Evolutionary conservation across 2,329 filamentous ascomycete genomes (phyloP), one percentile per base, ranked within the genome.

Genomic region (Aureobasidium sp.): DNA sequence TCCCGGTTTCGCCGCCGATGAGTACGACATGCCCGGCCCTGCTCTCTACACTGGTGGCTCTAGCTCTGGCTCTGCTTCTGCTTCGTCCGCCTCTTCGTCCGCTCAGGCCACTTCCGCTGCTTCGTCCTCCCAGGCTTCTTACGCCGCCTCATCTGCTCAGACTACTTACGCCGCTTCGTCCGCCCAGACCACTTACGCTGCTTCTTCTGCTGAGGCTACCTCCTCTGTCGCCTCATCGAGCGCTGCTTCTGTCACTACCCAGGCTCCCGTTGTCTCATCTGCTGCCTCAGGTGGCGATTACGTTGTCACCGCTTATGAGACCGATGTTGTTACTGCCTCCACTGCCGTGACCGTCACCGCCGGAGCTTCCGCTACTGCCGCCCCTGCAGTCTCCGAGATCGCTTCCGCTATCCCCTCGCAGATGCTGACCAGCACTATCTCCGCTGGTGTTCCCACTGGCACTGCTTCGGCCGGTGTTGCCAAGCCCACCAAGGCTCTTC

Each of bases 11-110:
- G 74, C 26, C 12, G 12, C 51, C 5, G 51, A 69, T 46, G 26
- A 42, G 29, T 84, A 84, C 69, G 66, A 69, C 26, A 82, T 83
- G 47, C 82, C 81, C 26, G 82, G 82, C 20, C 82, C 82, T 17
- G 67, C 72, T 53, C 68, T 75, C 50, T 68, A 65, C 41, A 62
- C 63, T 39, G 64, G 37, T 53, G 57, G 57, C 32, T 56, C 60
- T 44, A 50, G 64, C 39, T 59, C 61, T 50, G 50, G 60, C 34
- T 41, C 61, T 50, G 32, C 62, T 36, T 20, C 42, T 26, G 62
- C 46, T 27, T 56, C 62, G 26, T 44, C 59, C 13, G 41, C 58
- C 23, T 26, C 44, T 23, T 41, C 37, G 17, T n/a, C 39, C 20
- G 39, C 34, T 13, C 34, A 13, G 10, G 34, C 59, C 20, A 26